Evolutionary conservation across 1,139 yeast genomes (phyloP), one percentile per base, ranked within the genome.

Genomic region (Yamadazyma dendronema): DNA sequence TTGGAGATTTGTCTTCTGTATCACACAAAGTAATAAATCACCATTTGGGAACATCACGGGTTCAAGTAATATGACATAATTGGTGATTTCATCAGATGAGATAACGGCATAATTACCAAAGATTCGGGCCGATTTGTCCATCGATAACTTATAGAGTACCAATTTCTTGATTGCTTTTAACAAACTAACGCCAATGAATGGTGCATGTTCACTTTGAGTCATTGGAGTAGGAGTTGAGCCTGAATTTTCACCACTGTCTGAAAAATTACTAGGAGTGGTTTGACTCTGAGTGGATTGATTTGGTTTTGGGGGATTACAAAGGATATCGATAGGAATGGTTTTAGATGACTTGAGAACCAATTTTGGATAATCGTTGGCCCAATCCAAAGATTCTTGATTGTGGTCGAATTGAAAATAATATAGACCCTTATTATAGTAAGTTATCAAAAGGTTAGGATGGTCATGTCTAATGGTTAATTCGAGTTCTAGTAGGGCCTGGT

Each of bases 151-250:
- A 44, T 62, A 67, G 32, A 76, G 59, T 0, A 81, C 59, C 56
- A 77, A 60, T 41, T 80, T 75, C 52, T 80, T 74, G 24, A 82
- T 66, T 0, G 90, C 81, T 43, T 77, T 77, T 24, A 81, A 52
- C 37, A 83, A 75, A n/a, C 84, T 65, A 4, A 79, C 67, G 53
- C 68, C 68, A 35, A 73, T 76, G 48, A 62, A 76, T 31, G 74
- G 75, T 40, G 67, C 56, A 52, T 58, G 64, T 17, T 43, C 46
- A 21, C 15, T 22, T 15, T 35, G 21, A 22, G 21, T 30, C 4
- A n/a, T n/a, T n/a, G n/a, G 28, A 27, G 10, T 19, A 12, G 17
- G 12, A 11, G 23, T 4, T 8, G 17, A 12, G 11, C 27, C 34
- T 4, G 35, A 31, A 10, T 31, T 35, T 10, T 33, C 34, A 27